phyloP scores from a whole-genome alignment of 345 rosid species.

The Rhizophora mangle region DNA sequence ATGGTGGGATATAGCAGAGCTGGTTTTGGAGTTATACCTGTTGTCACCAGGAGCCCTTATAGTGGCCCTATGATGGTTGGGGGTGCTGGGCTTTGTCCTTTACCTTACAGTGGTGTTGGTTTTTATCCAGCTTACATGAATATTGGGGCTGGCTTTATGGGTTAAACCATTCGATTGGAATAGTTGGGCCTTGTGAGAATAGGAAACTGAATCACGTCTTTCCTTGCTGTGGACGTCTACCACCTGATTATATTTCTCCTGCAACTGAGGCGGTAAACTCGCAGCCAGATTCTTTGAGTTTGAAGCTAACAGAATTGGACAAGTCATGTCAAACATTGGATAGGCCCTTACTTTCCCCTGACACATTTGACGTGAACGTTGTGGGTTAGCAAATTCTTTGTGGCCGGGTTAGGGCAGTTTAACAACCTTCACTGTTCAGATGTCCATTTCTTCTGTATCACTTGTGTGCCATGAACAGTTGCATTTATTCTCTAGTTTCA shows the following conservation, averaged over 20 bases:
- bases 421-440: slow-evolving; percentile 26
- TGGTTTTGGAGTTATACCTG: slow-evolving; percentile 28
- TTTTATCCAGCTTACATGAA: slow-evolving; percentile 39
- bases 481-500: slow-evolving; percentile 19
- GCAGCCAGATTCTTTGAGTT: slow-evolving; percentile 16
- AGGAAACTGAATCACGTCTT: slow-evolving; percentile 20
- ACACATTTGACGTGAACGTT: slow-evolving; percentile 12
- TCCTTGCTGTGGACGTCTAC: slow-evolving; percentile 21
- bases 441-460: slow-evolving; percentile 13
- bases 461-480: slow-evolving; percentile 16
- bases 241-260: slow-evolving; percentile 18
- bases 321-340: slow-evolving; percentile 21
- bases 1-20: slow-evolving; percentile 31
- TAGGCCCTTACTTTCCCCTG: slow-evolving; percentile 11
- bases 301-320: slow-evolving; percentile 21
- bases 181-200: slow-evolving; percentile 25
- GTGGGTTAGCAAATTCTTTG: slow-evolving; percentile 37
- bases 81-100: slow-evolving; percentile 28
- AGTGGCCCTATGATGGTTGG: slow-evolving; percentile 37
- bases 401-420: slow-evolving; percentile 23
- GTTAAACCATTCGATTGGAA: slow-evolving; percentile 20
- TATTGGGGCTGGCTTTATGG: slow-evolving; percentile 25
- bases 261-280: slow-evolving; percentile 25
- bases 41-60: slow-evolving; percentile 33
- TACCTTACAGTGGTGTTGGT: slow-evolving; percentile 27